Conservation (phyloP, 2,329 filamentous ascomycete genomes). For the Sporothrix euskadiensis region DNA sequence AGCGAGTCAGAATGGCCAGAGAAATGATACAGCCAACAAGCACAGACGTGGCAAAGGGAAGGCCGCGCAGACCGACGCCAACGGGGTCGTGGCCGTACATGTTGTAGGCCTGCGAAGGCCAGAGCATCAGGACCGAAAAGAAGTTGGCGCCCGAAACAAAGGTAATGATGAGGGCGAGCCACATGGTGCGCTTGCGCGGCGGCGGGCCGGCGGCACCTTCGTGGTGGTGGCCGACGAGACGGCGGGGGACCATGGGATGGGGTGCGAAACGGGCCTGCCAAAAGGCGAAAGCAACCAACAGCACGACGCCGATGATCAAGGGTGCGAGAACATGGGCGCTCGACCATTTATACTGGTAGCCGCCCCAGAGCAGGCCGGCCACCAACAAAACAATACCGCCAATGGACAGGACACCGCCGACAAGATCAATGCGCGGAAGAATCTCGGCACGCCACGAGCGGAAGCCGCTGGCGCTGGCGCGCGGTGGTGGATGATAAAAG, state of each 20-base stretch:
- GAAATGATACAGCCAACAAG: slow-evolving; percentile 61
- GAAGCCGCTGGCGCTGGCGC: slow-evolving; percentile 45
- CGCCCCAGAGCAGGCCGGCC: slow-evolving; percentile 48
- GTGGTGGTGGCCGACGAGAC: slow-evolving; percentile 34
- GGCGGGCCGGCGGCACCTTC: slow-evolving; percentile 35
- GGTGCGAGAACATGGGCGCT: slow-evolving; percentile 50
- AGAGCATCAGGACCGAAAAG: slow-evolving; percentile 59
- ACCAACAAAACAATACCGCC: slow-evolving; percentile 53
- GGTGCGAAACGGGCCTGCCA: slow-evolving; percentile 61
- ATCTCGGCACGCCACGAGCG: slow-evolving; percentile 42
- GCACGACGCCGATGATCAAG: slow-evolving; percentile 52
- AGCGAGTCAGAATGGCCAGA: slow-evolving; percentile 57
- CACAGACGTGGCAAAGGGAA: slow-evolving; percentile 66
- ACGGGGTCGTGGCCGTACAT: slow-evolving; percentile 66
- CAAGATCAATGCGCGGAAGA: slow-evolving; percentile 50
- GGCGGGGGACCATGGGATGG: slow-evolving; percentile 56
- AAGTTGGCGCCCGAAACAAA: slow-evolving; percentile 62
- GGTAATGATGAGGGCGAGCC: slow-evolving; percentile 57
- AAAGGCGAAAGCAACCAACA: slow-evolving; percentile 51
- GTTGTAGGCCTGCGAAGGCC: slow-evolving; percentile 65
- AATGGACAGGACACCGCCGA: slow-evolving; percentile 54
- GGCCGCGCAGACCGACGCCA: slow-evolving; percentile 62
- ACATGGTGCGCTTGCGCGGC: slow-evolving; percentile 45
- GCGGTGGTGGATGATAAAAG: slow-evolving; percentile 56
- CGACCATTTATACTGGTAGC: slow-evolving; percentile 43